Base-by-base conservation (phyloP, 352 stramenopile species). In the Hyaloperonospora brassicae region DNA sequence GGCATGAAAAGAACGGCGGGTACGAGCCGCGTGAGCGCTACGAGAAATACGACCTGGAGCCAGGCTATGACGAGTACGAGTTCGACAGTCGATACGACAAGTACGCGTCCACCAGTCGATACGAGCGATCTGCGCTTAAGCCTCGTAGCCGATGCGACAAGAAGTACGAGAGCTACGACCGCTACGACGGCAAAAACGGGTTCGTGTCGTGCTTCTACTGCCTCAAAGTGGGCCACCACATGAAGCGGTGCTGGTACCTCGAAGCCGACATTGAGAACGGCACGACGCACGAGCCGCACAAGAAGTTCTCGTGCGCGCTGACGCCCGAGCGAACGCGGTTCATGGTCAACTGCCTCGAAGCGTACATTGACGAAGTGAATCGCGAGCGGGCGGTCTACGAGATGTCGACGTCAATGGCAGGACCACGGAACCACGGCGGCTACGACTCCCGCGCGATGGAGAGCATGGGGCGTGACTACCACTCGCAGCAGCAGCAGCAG, bases 191-290 rank as follows among this genome's bases (percentile, higher is more conserved):
- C 6, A 17, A 17, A 17, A 17, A 17, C 17, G 17, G 17, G 17
- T 51, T 35, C 10, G 43, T 61, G 24, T 62, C 54, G 23, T 79
- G 70, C 47, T 79, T 72, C 43, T 79, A 76, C 25, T 79, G 70
- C 25, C 52, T 76, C 11, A 76, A 72, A 59, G 30, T 68, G 35
- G 70, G 66, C 2, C 70, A 79, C 38, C 50, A 64, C 38, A 63
- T 76, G 48, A 67, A 60, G 30, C 46, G 51, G 14, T 79, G 66
- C 50, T 76, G 70, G 70, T 79, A 66, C 40, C 42, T 79, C 21
- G 63, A 69, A 30, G 50, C 61, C 2, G 70, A 76, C 27, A 76
- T 79, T 42, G 57, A 73, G 25, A 73, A 69, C 31, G 48, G 60
- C 8, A 65, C 61, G 50, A 69, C 50, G 2, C 66, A 79, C 47